These are phyloP conservation scores for Melanomma pulvis-pyrius DNA, from an alignment of 495 filamentous ascomycete genomes.

Conservation along the genomic window DNA sequence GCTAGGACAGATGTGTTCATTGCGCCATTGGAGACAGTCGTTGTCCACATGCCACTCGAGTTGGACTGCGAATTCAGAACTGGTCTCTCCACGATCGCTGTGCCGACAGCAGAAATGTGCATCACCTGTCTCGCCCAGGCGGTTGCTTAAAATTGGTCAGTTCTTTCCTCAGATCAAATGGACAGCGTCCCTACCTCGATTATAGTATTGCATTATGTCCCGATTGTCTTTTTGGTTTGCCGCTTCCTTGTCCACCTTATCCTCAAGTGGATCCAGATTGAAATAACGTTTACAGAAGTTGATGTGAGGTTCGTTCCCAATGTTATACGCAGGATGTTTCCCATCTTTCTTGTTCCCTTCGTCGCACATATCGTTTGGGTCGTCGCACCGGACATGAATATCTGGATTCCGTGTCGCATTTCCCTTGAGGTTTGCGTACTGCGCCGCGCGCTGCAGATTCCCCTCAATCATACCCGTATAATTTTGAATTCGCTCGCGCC, in stretches of 20 bases:
- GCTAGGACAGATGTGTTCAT: conserved; percentile 29
- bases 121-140: conserved; percentile 30
- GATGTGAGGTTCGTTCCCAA: conserved; percentile 33
- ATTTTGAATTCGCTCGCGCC: conserved; percentile 7
- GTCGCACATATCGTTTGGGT: conserved; percentile 19
- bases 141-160: conserved; percentile 18
- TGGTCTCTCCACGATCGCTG: conserved; percentile 8
- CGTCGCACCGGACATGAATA: conserved; percentile 31
- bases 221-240: background rate
- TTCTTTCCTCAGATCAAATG: background rate
- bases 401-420: conserved; percentile 22
- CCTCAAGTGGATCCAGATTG: conserved; percentile 10
- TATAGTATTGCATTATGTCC: conserved; percentile 26
- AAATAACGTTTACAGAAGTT: conserved; percentile 31
- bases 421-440: conserved; percentile 21
- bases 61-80: background rate
- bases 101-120: conserved; percentile 27
- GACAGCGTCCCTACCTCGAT: conserved; percentile 19
- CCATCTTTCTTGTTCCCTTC: conserved; percentile 14
- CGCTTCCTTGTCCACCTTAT: conserved; percentile 8
- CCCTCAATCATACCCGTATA: conserved; percentile 21
- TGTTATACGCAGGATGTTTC: conserved; percentile 23
- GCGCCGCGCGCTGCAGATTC: conserved; percentile 23
- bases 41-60: background rate
- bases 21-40: background rate